Percentiles rank a stretch among this genome's conserved stretches.
These are phyloP conservation scores for Cladophialophora yegresii DNA, from an alignment of 2,329 filamentous ascomycete species.

Conservation along the genomic window DNA sequence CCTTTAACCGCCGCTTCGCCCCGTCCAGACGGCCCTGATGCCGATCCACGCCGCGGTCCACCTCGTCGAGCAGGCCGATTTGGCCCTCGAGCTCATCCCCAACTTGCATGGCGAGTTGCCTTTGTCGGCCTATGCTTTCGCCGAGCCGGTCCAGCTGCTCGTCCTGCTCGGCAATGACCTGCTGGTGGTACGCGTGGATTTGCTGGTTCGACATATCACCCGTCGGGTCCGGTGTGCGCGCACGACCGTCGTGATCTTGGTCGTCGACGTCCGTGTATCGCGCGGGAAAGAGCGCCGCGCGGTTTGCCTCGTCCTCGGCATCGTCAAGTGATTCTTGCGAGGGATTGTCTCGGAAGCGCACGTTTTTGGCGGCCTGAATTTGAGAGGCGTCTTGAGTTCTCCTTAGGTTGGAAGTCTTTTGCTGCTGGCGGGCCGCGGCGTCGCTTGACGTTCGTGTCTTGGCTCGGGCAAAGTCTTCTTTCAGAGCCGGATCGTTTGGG, in stretches of 20 bases:
- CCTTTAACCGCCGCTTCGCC: constrained; percentile 70
- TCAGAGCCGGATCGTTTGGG: constrained; percentile 66
- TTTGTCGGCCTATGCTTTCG: constrained; percentile 81
- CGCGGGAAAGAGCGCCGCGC: constrained; percentile 61
- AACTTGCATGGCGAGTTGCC: constrained; percentile 92
- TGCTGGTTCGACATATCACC: constrained; percentile 73
- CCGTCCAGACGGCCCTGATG: constrained; percentile 75
- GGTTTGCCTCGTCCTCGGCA: constrained; percentile 55
- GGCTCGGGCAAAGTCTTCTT: constrained; percentile 66
- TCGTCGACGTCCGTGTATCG: constrained; percentile 47
- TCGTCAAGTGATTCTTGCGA: constrained; percentile 41
- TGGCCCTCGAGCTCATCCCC: constrained; percentile 94
- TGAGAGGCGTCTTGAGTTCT: constrained; percentile 42
- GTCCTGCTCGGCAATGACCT: constrained; percentile 84
- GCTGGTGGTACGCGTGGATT: constrained; percentile 79
- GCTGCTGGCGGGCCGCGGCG: constrained; percentile 31
- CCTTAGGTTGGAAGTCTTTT: constrained; percentile 36
- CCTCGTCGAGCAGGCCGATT: constrained; percentile 82
- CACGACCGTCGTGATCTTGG: constrained; percentile 56
- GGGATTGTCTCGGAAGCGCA: constrained; percentile 76
- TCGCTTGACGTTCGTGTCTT: constrained; percentile 40
- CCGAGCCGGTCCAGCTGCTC: constrained; percentile 86
- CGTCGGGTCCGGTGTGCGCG: constrained; percentile 62
- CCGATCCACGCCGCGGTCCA: constrained; percentile 78
- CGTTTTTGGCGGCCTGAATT: constrained; percentile 68